Evolutionary conservation across 345 rosid species (phyloP).

Genomic region (Citrus mangshanensis): DNA sequence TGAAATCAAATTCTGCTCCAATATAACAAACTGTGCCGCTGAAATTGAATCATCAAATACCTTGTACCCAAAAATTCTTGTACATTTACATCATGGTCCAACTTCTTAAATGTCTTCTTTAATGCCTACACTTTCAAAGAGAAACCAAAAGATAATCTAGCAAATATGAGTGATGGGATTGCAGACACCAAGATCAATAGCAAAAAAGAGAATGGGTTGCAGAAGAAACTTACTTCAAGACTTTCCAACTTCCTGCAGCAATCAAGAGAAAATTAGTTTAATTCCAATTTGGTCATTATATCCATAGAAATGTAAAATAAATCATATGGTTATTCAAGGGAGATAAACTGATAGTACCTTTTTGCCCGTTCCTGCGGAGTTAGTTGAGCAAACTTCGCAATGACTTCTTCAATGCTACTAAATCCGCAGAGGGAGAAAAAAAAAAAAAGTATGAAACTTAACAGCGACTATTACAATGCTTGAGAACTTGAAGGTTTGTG

Average conservation of each 20-base stretch:
- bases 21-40: neutral
- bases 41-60: conserved; percentile 26
- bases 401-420: conserved; percentile 71
- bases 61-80: conserved; percentile 70
- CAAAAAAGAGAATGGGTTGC: neutral
- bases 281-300: conserved; percentile 2
- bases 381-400: conserved; percentile 65
- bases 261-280: conserved; percentile 15
- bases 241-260: conserved; percentile 81
- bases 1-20: neutral
- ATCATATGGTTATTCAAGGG: neutral
- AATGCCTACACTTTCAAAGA: conserved; percentile 58
- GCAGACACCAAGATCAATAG: neutral
- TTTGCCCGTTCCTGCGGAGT: conserved; percentile 89
- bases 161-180: conserved; percentile 7
- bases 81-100: conserved; percentile 80
- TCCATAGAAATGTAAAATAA: neutral
- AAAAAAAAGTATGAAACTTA: conserved; percentile 7
- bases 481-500: neutral
- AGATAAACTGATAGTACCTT: conserved; percentile 32
- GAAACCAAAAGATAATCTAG: conserved; percentile 7
- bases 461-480: neutral
- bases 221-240: conserved; percentile 68
- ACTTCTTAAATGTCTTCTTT: conserved; percentile 79
- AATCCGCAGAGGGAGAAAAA: neutral